Percentiles rank a stretch among this genome's conserved stretches.
These are phyloP conservation scores for Ogataea pignaliae DNA, from an alignment of 805 yeast genomes.

Conservation along the genomic window DNA sequence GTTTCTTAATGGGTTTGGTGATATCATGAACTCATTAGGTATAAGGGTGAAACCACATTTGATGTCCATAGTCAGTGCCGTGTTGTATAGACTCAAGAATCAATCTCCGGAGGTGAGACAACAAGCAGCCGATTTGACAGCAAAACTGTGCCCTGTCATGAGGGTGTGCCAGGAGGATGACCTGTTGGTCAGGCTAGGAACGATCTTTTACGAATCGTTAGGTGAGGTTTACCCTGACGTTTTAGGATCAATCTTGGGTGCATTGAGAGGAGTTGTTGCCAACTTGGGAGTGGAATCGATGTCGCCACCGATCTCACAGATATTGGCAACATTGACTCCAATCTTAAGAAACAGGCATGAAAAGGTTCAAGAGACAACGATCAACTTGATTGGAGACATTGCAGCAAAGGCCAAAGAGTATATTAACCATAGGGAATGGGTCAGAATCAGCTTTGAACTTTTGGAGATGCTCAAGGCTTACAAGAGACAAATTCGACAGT, in stretches of 20 bases:
- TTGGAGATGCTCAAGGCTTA: constrained; percentile 84
- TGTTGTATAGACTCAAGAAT: constrained; percentile 69
- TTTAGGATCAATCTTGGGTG: constrained; percentile 76
- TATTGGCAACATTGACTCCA: constrained; percentile 86
- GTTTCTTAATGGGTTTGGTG: constrained; percentile 59
- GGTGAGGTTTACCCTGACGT: constrained; percentile 97
- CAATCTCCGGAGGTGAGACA: constrained; percentile 69
- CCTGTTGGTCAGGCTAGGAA: constrained; percentile 61
- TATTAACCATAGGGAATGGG: constrained; percentile 93
- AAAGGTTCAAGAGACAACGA: constrained; percentile 81
- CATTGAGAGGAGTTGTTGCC: constrained; percentile 58
- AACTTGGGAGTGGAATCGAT: constrained; percentile 55
- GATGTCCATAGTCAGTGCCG: constrained; percentile 64
- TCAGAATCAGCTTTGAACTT: constrained; percentile 89
- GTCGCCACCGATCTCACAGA: constrained; percentile 78
- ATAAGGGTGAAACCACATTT: constrained; percentile 64
- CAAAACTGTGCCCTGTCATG: constrained; percentile 61
- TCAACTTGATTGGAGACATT: constrained; percentile 73
- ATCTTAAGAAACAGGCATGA: constrained; percentile 85
- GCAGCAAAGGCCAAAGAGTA: constrained; percentile 78
- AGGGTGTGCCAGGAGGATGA: constrained; percentile 60
- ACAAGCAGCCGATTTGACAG: constrained; percentile 77
- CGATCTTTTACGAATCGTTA: constrained; percentile 79
- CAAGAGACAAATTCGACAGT: constrained; percentile 67
- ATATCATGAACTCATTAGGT: constrained; percentile 59